These are phyloP conservation scores for Yamagishiella unicocca DNA, from an alignment of 139 green algal genomes.

Conservation along the genomic window DNA sequence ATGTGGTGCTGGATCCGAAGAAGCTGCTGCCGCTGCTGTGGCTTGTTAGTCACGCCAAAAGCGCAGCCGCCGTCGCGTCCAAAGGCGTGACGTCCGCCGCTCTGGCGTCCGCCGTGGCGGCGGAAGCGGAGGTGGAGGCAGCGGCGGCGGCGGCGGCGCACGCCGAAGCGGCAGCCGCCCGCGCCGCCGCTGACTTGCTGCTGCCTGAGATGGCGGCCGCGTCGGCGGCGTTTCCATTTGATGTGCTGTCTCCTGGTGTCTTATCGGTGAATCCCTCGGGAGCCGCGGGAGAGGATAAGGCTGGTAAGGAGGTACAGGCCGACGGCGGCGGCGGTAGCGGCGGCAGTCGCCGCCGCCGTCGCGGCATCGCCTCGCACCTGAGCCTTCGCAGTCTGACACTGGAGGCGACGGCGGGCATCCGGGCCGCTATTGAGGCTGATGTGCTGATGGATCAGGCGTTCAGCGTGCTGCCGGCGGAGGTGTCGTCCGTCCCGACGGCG, in stretches of 20 bases:
- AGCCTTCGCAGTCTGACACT: background rate
- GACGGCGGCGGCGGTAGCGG: background rate
- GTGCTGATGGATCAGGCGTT: constrained; percentile 6
- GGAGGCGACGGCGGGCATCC: background rate
- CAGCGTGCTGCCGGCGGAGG: background rate
- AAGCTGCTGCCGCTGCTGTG: background rate
- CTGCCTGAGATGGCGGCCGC: background rate
- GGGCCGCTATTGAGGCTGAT: background rate
- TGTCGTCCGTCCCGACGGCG: background rate
- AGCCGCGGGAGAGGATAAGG: background rate
- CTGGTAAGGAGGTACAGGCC: too few relatives aligned
- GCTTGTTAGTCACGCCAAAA: background rate
- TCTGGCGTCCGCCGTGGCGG: background rate
- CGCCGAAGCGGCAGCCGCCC: background rate
- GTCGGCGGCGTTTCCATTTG: background rate
- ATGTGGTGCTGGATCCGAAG: background rate
- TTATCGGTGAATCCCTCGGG: background rate
- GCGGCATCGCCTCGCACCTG: background rate
- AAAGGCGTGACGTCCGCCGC: background rate
- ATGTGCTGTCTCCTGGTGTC: background rate
- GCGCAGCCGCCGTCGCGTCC: background rate
- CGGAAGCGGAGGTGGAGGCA: background rate
- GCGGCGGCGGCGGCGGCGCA: background rate
- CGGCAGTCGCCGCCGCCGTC: background rate
- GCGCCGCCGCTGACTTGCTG: background rate